Evolutionary conservation across 805 yeast species (phyloP), one percentile per base, ranked within the genome.

Genomic region (Wickerhamomyces rabaulensis): DNA sequence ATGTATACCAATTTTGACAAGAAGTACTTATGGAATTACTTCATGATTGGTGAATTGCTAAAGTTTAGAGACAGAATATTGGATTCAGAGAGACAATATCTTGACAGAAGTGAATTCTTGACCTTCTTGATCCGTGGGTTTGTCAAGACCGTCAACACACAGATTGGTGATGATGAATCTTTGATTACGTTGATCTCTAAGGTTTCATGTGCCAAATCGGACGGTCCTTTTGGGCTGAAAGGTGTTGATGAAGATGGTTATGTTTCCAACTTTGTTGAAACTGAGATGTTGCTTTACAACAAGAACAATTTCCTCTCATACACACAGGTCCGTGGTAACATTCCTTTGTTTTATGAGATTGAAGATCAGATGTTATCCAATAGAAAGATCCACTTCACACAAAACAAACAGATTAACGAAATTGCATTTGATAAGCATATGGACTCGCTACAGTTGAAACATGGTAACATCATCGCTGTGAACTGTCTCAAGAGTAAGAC

Each of bases 261-360:
- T 58, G 96, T 91, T 22, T 91, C 98, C 39, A 90, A 88, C 63
- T 89, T 83, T 59, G 87, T 89, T 27, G 97, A 90, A 60, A 86
- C 97, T 0, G 99, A 94, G 59, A 73, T 89, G 17, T 80, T 94
- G 19, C 73, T 82, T 48, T 76, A 80, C 58, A 69, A 73, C 39
- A 67, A 69, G 40, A 52, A 52, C 6, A 63, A 76, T 66, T 65
- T 73, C 67, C 85, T 82, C 56, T 80, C 97, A 1, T 92, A 84
- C 64, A 76, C 85, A 0, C 96, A 90, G 66, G 75, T 91, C 3
- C 71, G 96, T 54, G 99, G 98, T 4, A 87, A 95, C 25, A 91
- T 91, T 1, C 99, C 99, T 0, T 68, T 94, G 7, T 92, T 88
- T 59, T 94, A 96, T 95, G 99, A 92, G 60, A 92, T 90, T 56